Evolutionary conservation across 257 asterid genomes (phyloP).

Genomic region (Solanum sitiens): DNA sequence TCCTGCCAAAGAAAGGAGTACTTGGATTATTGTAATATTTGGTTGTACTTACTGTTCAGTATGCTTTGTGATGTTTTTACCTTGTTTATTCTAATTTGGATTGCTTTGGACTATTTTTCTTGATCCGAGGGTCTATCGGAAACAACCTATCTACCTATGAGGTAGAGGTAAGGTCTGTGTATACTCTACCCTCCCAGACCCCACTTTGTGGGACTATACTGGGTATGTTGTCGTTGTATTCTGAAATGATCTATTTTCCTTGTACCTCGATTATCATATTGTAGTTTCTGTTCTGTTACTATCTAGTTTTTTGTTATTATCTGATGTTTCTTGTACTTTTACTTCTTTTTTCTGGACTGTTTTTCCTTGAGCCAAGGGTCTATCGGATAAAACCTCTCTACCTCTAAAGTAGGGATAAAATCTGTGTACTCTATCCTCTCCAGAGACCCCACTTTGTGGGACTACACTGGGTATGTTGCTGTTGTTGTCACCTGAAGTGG

Average conservation of each 20-base stretch:
- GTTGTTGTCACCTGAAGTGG: not conserved
- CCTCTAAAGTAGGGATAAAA: not conserved
- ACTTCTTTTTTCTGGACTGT: not conserved
- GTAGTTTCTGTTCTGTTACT: not conserved
- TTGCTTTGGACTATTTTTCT: not conserved
- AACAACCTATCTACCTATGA: not conserved
- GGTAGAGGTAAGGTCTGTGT: not conserved
- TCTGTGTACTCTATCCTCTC: not conserved
- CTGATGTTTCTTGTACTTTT: not conserved
- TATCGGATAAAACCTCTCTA: not conserved
- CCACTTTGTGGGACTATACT: not conserved
- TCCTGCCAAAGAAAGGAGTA: conserved; percentile 43
- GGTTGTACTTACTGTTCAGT: not conserved
- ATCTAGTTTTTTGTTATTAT: not conserved
- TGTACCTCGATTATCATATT: not conserved
- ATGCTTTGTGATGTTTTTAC: not conserved
- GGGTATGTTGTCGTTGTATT: not conserved
- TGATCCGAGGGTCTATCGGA: not conserved
- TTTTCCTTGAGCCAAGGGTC: not conserved
- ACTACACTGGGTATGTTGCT: not conserved
- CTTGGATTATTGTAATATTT: not conserved
- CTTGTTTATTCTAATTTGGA: not conserved
- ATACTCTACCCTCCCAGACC: not conserved
- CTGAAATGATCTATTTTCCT: not conserved
- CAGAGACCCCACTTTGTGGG: not conserved